phyloP scores from a whole-genome alignment of 2,329 filamentous ascomycete species.

The Cercospora sp. region DNA sequence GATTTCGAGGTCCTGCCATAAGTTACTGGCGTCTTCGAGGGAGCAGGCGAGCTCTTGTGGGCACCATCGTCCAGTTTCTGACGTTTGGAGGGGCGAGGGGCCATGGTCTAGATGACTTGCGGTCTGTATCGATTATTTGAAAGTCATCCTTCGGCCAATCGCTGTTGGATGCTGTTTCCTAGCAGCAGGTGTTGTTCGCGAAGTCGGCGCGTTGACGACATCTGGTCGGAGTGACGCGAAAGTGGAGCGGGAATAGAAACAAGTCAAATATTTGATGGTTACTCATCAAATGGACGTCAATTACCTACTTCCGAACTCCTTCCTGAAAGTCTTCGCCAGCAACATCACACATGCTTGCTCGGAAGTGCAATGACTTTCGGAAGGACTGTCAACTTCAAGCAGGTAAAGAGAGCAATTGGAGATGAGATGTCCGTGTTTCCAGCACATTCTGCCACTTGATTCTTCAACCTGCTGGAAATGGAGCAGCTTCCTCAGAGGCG shows the following conservation, averaged over 20 bases:
- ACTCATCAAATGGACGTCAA: too few relatives aligned
- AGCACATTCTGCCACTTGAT: background rate
- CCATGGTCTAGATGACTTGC: conserved; percentile 22
- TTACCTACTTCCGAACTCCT: too few relatives aligned
- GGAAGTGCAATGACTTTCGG: background rate
- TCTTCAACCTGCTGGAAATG: background rate
- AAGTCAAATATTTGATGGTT: too few relatives aligned
- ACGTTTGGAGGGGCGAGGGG: conserved; percentile 35
- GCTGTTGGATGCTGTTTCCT: background rate
- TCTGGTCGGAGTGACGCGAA: background rate
- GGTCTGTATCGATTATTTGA: background rate
- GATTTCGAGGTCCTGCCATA: conserved; percentile 18
- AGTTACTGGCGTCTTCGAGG: conserved; percentile 4
- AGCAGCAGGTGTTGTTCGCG: background rate
- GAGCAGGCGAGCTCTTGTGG: conserved; percentile 17
- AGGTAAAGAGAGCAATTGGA: background rate
- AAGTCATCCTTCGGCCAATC: background rate
- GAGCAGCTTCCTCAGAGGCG: background rate
- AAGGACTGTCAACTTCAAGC: background rate
- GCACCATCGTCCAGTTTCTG: conserved; percentile 33
- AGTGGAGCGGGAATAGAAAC: too few relatives aligned
- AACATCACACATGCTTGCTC: too few relatives aligned
- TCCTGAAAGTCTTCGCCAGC: too few relatives aligned
- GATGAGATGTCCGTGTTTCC: background rate
- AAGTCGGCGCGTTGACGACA: background rate